Evolutionary conservation across 768 basidiomycete genomes (phyloP), one percentile per base, ranked within the genome.

Genomic region (Rhizopogon rudus): DNA sequence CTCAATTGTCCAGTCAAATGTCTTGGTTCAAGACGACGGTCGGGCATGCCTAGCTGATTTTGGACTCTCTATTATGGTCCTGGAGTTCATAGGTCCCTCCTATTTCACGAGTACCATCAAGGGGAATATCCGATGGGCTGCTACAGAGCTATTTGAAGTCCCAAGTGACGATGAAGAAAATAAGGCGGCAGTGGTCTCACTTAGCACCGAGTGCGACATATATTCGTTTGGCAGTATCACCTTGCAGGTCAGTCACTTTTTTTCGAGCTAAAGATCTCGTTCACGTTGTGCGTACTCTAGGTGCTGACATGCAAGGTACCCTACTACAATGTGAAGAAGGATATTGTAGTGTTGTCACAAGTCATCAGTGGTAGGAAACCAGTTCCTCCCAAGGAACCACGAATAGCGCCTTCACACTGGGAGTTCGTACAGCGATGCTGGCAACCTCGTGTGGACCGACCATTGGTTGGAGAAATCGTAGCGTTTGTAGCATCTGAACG

Each of bases 71-170:
- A 73, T 58, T 31, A 70, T 77, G 46, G 61, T 71, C 14, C 63
- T 62, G 16, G 72, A 75, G 53, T 63, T 71, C 53, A 63, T 68
- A 41, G 61, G 65, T 17, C 2, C 68, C 63, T 51, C 51, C 7
- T 51, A 51, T 25, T 6, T 41, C 20, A 51, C 51, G 13, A 75
- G 75, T 65, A 39, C 20, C 14, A 40, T 35, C 20, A 54, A 39
- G 20, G 77, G 78, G 5, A 71, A 73, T n/a, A 69, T 76, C 22
- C 70, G 77, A 0, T 77, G 76, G 75, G 73, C 76, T 6, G 77
- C 75, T 45, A 61, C 74, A 0, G 59, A 69, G n/a, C 61, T 77
- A 1, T 77, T 72, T 56, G 29, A 25, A 8, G 6, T 54, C 22
- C 74, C 29, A 31, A 5, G 4, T 31, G 29, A 31, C 8, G 29